phyloP scores from a whole-genome alignment of 2,329 filamentous ascomycete species.

The Bretziella fagacearum region DNA sequence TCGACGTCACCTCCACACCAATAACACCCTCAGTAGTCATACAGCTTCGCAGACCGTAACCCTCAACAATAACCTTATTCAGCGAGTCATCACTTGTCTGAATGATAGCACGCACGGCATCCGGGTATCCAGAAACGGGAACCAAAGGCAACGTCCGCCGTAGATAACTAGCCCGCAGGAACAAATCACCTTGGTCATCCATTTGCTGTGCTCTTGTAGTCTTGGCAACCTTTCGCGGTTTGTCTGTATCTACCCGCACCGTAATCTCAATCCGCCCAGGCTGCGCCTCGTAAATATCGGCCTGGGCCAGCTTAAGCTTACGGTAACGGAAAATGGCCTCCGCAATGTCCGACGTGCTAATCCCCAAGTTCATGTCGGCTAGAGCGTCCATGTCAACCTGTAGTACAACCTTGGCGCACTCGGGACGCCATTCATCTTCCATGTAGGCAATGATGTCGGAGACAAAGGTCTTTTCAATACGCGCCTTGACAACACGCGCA shows the following conservation, averaged over 20 bases:
- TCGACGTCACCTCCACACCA: slow-evolving; percentile 56
- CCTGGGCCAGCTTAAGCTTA: slow-evolving; percentile 58
- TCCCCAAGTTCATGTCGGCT: slow-evolving; percentile 63
- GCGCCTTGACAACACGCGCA: slow-evolving; percentile 78
- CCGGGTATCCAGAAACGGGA: slow-evolving; percentile 78
- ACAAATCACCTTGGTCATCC: slow-evolving; percentile 32
- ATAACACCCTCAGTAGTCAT: slow-evolving; percentile 90
- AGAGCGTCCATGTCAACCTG: slow-evolving; percentile 68
- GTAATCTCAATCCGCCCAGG: slow-evolving; percentile 54
- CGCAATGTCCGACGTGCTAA: slow-evolving; percentile 56
- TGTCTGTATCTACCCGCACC: slow-evolving; percentile 40
- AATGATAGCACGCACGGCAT: slow-evolving; percentile 75
- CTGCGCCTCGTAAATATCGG: slow-evolving; percentile 44
- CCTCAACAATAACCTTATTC: slow-evolving; percentile 72
- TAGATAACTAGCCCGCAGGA: slow-evolving; percentile 67
- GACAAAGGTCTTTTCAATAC: slow-evolving; percentile 88
- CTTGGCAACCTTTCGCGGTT: slow-evolving; percentile 30
- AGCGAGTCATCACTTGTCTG: slow-evolving; percentile 56
- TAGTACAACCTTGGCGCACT: slow-evolving; percentile 60
- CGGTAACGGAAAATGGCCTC: slow-evolving; percentile 62
- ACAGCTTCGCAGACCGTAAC: slow-evolving; percentile 74
- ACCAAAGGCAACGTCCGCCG: slow-evolving; percentile 67
- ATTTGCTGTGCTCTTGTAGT: slow-evolving; percentile 26
- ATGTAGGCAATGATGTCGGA: slow-evolving; percentile 65
- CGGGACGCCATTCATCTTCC: slow-evolving; percentile 74